Base-by-base conservation (phyloP, 2,329 filamentous ascomycete species). In the Cryphonectria radicalis region DNA sequence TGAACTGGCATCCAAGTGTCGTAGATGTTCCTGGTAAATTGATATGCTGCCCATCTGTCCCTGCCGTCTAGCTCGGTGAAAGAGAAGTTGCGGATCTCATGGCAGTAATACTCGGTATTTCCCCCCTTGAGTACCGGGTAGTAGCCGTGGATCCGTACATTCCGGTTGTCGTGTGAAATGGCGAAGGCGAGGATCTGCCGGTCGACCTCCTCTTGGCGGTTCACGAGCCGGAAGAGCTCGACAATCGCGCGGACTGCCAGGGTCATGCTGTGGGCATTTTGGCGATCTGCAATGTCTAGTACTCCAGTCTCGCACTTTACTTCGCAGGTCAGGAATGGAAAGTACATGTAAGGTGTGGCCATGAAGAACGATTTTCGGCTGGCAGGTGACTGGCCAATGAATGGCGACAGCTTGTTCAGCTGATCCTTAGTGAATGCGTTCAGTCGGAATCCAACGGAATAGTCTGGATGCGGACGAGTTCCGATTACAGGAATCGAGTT, bases 371-470 rank as follows among this genome's bases (percentile, higher is more conserved):
- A 60, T 60, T 60, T n/a, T 1, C 28, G 8, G 53, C 53, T 28
- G 8, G 3, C 28, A 28, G 13, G 5, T 10, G 10, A 25, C 17
- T 57, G 82, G 1, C 81, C 78, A 66, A 84, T 74, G 62, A 81
- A 82, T 11, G 81, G 80, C 11, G 76, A 72, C 10, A 87, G 75
- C 76, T 81, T 85, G 22, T 75, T 53, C 5, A 84, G 79, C 75
- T 86, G 82, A 10, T 81, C 77, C 0, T 81, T 68, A 1, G 79
- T 84, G 71, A 87, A 87, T 67, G 81, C 82, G 5, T 78, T 73
- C n/a, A 78, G 77, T 3, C 37, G 37, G 10, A 13, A 85, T 43
- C 82, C 82, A 6, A 85, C 78, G 42, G 80, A 78, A 73, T 83
- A 85, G 74, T 85, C 81, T 2, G 83, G 83, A 74, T 85, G 82